These are phyloP conservation scores for Sequoiadendron giganteum DNA, from an alignment of 75 land plant species.

Conservation along the genomic window DNA sequence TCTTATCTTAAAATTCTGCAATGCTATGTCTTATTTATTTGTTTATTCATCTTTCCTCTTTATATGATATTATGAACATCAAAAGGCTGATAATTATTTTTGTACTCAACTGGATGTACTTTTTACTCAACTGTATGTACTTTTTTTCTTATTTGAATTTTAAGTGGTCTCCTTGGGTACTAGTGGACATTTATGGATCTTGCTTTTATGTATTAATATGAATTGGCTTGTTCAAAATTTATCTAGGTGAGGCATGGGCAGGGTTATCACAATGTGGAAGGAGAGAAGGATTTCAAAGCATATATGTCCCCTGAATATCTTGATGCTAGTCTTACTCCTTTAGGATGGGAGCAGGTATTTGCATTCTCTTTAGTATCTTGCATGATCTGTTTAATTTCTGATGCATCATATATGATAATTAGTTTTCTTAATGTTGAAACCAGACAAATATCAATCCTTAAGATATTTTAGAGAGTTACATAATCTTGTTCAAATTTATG, in stretches of 20 bases:
- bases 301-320: constrained; percentile 56
- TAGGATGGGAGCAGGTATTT: constrained; percentile 86
- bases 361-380: not conserved
- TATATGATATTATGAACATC: not conserved
- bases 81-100: not conserved
- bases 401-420: not conserved
- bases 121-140: not conserved
- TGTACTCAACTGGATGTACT: not conserved
- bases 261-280: constrained; percentile 92
- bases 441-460: not conserved
- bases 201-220: not conserved
- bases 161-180: not conserved
- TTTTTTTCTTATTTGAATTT: not conserved
- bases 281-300: constrained; percentile 64
- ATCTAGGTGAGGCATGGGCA: constrained; percentile 87
- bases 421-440: not conserved
- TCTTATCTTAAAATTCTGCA: not conserved
- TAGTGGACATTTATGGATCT: not conserved
- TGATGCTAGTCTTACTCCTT: constrained; percentile 83
- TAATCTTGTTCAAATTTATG: not conserved
- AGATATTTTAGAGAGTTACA: not conserved
- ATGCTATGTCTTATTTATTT: not conserved
- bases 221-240: not conserved
- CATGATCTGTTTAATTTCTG: not conserved
- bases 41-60: not conserved